Base-by-base conservation (phyloP, 352 stramenopile species). In the Lagenidium sp. region DNA sequence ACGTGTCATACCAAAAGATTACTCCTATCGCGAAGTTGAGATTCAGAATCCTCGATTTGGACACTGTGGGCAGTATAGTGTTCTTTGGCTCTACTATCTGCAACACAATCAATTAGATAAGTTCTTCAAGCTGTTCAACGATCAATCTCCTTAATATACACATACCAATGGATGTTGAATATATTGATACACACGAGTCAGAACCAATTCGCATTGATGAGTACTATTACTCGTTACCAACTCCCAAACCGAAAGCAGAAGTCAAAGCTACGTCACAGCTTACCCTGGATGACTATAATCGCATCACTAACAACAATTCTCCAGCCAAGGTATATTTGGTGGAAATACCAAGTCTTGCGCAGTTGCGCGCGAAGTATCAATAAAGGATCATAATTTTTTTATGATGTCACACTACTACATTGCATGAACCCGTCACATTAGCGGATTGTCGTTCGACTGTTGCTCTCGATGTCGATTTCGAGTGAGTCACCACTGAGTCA, bases 41-140 rank as follows among this genome's bases (percentile, higher is more conserved):
- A 52, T 52, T 21, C 44, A 52, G 25, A 19, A 52, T 42, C 44
- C 44, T 16, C 44, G 26, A n/a, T 52, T 52, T 31, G 44, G 44
- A 18, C 44, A 52, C 35, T 52, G 44, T 44, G 44, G 44, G 23
- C 35, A 52, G 20, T 52, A 52, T 36, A 45, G 35, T 22, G 44
- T 52, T 2, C 21, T 52, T 5, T 52, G 44, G 44, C 36, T 52
- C 4, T 40, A 54, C 47, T 54, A 54, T 39, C 34, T 54, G n/a
- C 47, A 54, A 24, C 36, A 54, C 35, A 21, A 21, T 6, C 24
- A 47, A 16, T 5, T 42, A 32, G 38, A 54, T 43, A 32, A 41
- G 20, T 54, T 54, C 38, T 54, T 30, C 22, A 47, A 54, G 29
- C 28, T 47, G 12, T 54, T 54, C 44, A 51, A 51, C 26, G 44